Conservation (phyloP, 2,329 filamentous ascomycete genomes). For the Phoma herbarum region DNA sequence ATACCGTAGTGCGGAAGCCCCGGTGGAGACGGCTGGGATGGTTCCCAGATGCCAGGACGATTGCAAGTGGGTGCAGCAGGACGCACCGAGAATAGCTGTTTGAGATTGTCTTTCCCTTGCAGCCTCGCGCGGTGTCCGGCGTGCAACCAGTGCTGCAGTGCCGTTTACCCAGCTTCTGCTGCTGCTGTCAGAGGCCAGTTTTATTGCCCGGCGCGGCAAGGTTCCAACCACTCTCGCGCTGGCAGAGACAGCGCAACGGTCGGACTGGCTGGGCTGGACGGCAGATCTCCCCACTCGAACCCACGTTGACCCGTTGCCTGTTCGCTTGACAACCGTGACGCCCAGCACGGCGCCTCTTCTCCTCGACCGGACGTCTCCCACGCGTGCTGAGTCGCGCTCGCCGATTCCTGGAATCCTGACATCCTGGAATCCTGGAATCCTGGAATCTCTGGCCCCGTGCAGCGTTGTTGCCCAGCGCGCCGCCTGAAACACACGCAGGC, state of each 20-base stretch:
- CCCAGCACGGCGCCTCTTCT: slow-evolving; percentile 13
- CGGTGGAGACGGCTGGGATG: neutral
- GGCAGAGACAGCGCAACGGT: slow-evolving; percentile 6
- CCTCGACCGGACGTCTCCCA: slow-evolving; percentile 11
- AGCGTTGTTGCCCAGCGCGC: slow-evolving; percentile 4
- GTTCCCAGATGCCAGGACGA: neutral
- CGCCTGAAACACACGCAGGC: slow-evolving; percentile 20
- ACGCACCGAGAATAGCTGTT: slow-evolving; percentile 5
- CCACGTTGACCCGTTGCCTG: slow-evolving; percentile 19
- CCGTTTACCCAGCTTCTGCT: slow-evolving; percentile 3
- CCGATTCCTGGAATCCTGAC: too few relatives aligned
- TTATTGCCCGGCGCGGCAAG: neutral
- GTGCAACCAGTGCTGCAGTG: slow-evolving; percentile 4
- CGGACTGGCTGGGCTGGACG: slow-evolving; percentile 13
- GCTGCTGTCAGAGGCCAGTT: neutral
- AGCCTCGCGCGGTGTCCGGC: slow-evolving; percentile 9
- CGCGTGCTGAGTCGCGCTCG: slow-evolving; percentile 9
- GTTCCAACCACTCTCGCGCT: neutral
- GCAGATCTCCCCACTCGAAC: slow-evolving; percentile 22
- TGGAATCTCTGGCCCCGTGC: slow-evolving; percentile 4
- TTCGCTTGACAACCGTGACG: slow-evolving; percentile 14
- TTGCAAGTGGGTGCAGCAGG: neutral
- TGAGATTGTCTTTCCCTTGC: slow-evolving; percentile 18
- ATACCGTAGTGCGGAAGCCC: neutral
- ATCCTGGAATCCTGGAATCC: neutral